Conservation (phyloP, 352 stramenopile genomes). For the Globisporangium cystogenes region DNA sequence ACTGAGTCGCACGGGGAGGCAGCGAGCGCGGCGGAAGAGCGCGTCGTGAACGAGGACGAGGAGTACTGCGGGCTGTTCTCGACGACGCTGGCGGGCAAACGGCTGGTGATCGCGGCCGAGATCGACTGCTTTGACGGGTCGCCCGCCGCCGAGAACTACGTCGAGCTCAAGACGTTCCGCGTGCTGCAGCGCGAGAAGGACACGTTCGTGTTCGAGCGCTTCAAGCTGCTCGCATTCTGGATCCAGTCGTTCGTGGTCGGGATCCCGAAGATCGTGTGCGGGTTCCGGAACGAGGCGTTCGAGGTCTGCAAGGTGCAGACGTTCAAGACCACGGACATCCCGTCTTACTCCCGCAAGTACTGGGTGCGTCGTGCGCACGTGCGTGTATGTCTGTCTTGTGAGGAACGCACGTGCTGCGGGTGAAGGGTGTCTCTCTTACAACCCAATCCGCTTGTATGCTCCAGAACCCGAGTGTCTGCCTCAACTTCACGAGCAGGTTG, state of each 20-base stretch:
- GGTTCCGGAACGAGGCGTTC: constrained; percentile 65
- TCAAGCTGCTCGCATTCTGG: constrained; percentile 80
- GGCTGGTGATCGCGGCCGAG: constrained; percentile 52
- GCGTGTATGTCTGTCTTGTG: constrained; percentile 4
- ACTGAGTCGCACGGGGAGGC: constrained; percentile 15
- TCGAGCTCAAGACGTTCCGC: constrained; percentile 73
- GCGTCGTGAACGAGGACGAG: constrained; percentile 46
- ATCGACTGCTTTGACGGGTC: constrained; percentile 51
- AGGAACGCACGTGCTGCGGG: constrained; percentile 22
- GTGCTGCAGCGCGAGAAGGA: constrained; percentile 55
- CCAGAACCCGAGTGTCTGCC: constrained; percentile 31
- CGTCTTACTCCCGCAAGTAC: constrained; percentile 59
- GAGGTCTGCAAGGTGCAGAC: constrained; percentile 55
- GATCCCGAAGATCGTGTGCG: constrained; percentile 62
- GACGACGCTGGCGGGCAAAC: constrained; percentile 41
- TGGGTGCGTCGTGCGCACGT: constrained; percentile 69
- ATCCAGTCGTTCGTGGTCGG: constrained; percentile 81
- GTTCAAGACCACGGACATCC: constrained; percentile 57
- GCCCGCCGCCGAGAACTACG: constrained; percentile 21
- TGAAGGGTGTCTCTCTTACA: neutral
- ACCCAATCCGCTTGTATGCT: too few relatives aligned
- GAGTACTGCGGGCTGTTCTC: constrained; percentile 73
- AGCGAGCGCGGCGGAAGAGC: constrained; percentile 1
- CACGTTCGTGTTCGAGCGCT: constrained; percentile 67
- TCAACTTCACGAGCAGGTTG: constrained; percentile 59